Percentiles rank a stretch among this genome's conserved stretches.
phyloP scores from a whole-genome alignment of 1,284 basidiomycete genomes.

The Kwoniella shivajii region DNA sequence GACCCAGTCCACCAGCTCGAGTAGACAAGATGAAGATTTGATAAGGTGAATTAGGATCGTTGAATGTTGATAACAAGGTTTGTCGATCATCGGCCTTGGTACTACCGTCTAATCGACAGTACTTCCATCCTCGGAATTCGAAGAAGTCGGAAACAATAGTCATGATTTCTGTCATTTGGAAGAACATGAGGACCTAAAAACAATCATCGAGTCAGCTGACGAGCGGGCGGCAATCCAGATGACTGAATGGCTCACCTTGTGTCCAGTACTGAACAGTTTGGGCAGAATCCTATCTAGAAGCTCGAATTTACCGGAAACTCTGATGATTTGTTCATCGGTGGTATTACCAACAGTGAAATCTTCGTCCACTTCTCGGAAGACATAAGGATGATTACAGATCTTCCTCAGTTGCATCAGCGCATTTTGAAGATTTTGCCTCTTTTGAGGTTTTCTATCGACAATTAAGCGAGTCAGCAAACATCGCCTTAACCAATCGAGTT shows the following conservation, averaged over 20 bases:
- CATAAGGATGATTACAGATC: conserved; percentile 97
- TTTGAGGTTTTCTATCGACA: conserved; percentile 47
- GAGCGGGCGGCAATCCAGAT: neutral
- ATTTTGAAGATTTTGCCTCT: conserved; percentile 69
- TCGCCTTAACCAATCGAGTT: conserved; percentile 12
- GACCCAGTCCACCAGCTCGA: conserved; percentile 92
- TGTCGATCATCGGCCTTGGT: conserved; percentile 99
- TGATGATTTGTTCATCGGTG: conserved; percentile 77
- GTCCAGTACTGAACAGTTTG: conserved; percentile 89
- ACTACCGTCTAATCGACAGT: conserved; percentile 93
- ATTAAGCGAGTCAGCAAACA: conserved; percentile 26
- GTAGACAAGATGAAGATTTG: conserved; percentile 96
- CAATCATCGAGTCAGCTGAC: neutral
- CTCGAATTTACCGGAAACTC: conserved; percentile 93
- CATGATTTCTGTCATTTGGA: conserved; percentile 99
- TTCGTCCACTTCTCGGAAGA: conserved; percentile 90
- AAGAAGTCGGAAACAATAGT: conserved; percentile 99
- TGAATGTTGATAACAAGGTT: conserved; percentile 85
- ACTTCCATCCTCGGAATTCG: conserved; percentile 84
- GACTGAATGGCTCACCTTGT: conserved; percentile 65
- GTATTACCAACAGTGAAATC: conserved; percentile 62
- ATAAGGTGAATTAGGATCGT: conserved; percentile 84
- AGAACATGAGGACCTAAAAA: conserved; percentile 77
- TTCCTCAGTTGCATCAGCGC: conserved; percentile 99
- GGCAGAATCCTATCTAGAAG: conserved; percentile 90